Conservation (phyloP, 1,284 basidiomycete species). For the Meripilus lineatus region DNA sequence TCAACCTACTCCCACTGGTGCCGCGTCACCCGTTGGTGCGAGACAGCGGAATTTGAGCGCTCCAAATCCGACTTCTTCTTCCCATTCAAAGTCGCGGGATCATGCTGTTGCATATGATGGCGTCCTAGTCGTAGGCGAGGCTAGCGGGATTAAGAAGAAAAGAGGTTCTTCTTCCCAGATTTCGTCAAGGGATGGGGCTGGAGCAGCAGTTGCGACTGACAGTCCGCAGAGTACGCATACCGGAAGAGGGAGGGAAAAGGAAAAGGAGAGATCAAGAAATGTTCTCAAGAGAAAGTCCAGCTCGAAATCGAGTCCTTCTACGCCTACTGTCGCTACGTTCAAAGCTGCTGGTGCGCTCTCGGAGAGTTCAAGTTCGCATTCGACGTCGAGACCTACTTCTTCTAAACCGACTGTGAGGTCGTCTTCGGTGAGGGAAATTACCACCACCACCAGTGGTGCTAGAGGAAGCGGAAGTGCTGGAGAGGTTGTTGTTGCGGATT, state of each 20-base stretch:
- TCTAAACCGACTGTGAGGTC: neutral
- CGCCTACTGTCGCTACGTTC: constrained; percentile 16
- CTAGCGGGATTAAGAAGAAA: no score
- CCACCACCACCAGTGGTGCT: neutral
- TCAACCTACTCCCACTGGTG: no score
- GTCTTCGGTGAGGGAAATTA: neutral
- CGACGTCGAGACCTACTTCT: constrained; percentile 12
- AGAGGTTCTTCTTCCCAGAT: constrained; percentile 7
- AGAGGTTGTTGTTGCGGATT: constrained; percentile 11
- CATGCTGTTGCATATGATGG: no score
- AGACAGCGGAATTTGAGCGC: neutral
- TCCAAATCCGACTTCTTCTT: neutral
- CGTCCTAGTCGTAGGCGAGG: no score
- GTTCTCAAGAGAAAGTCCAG: constrained; percentile 43
- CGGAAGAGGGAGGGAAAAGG: no score
- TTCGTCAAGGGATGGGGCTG: no score
- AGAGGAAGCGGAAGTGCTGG: constrained; percentile 2
- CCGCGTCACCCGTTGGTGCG: neutral
- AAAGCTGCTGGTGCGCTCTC: constrained; percentile 7
- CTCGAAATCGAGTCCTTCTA: constrained; percentile 24
- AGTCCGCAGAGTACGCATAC: no score
- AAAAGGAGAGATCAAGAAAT: constrained; percentile 32
- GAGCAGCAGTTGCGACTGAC: no score
- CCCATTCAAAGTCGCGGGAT: neutral
- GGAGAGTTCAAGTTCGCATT: neutral